These are phyloP conservation scores for Davidsoniella virescens DNA, from an alignment of 2,329 filamentous ascomycete genomes.

Conservation along the genomic window DNA sequence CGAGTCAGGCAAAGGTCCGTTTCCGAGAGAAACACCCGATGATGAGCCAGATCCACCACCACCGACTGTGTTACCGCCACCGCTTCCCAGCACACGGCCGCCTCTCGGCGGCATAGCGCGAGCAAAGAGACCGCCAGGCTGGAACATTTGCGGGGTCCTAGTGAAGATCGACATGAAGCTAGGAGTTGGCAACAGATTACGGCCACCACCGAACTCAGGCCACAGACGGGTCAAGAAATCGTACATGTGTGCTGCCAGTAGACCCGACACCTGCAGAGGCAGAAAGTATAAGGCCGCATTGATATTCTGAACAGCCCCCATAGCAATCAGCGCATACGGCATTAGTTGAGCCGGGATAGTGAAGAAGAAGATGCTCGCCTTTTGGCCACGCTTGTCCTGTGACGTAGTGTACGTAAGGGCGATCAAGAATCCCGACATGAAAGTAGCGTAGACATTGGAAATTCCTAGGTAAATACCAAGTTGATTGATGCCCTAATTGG, in stretches of 20 bases:
- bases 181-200: constrained; percentile 61
- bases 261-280: constrained; percentile 41
- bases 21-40: constrained; percentile 5
- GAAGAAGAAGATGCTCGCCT: constrained; percentile 66
- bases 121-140: not conserved
- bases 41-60: constrained; percentile 4
- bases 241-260: constrained; percentile 64
- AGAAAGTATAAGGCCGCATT: constrained; percentile 40
- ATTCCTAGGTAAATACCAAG: constrained; percentile 9
- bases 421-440: constrained; percentile 52
- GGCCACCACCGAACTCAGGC: constrained; percentile 74
- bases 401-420: constrained; percentile 71
- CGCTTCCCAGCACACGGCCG: not conserved
- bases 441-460: constrained; percentile 21
- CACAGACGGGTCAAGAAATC: constrained; percentile 81
- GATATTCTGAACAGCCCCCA: constrained; percentile 50
- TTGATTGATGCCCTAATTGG: constrained; percentile 10
- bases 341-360: constrained; percentile 68
- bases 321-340: constrained; percentile 62
- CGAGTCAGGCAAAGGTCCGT: constrained; percentile 41
- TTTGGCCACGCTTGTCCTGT: constrained; percentile 67
- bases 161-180: constrained; percentile 53
- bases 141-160: constrained; percentile 20
- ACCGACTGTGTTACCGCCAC: not conserved
- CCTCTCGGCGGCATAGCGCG: not conserved